Evolutionary conservation across 345 rosid genomes (phyloP), one percentile per base, ranked within the genome.

Genomic region (Lumnitzera littorea): DNA sequence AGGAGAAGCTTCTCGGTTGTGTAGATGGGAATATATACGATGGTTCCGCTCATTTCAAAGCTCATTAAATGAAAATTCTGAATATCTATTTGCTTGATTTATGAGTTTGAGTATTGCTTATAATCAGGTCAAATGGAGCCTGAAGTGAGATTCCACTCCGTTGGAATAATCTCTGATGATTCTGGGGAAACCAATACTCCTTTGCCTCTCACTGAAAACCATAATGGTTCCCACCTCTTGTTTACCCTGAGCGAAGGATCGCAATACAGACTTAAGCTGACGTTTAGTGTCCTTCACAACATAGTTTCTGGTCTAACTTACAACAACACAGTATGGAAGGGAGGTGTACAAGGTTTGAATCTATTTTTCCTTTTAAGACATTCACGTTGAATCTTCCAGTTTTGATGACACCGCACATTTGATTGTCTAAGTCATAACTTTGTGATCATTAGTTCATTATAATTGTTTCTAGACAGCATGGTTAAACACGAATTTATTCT

Each of bases 1-100:
- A 88, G 55, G 89, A 85, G 73, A 78, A 88, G 76, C 83, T 88
- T 63, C 75, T 88, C 60, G 96, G 96, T 12, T 68, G 73, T 20
- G 71, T 88, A 4, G 91, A 83, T 61, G 71, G 61, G 29, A 80
- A 82, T 67, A 55, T 79, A 47, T 70, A 72, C 56, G 82, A 82
- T 24, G 13, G 56, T 36, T 46, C 17, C 62, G 3, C 62, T 11
- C 41, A 24, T 20, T 59, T 53, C 2, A 8, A 43, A 31, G 9
- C 41, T 57, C 23, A 10, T 50, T 51, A 17, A 51, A 15, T 23
- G 24, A 23, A n/a, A 51, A 51, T 51, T 12, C 11, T 51, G 11
- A 15, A 15, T 4, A 52, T 52, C 15, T 4, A 53, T 25, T 50
- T 36, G 59, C 9, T 62, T 13, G 27, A 24, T 36, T 60, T 51